Percentiles rank a stretch among this genome's conserved stretches.
Evolutionary conservation across 305 asterid genomes (phyloP).

Genomic region (Fraxinus dipetala): DNA sequence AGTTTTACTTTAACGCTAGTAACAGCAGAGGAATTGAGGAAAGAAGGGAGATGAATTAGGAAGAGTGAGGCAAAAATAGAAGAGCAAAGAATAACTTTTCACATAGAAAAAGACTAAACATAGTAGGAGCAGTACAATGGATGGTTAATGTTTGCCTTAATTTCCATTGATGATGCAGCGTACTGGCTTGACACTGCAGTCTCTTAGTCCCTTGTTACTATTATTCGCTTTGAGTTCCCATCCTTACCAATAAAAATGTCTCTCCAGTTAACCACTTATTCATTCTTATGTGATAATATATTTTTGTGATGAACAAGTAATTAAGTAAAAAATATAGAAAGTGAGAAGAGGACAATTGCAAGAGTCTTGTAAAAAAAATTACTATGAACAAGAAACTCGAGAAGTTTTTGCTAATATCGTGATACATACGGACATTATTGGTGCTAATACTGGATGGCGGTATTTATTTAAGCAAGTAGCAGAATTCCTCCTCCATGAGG

Average conservation of each 20-base stretch:
- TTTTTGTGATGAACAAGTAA: background rate
- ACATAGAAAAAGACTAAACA: background rate
- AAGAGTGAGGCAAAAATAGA: background rate
- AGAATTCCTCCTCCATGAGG: background rate
- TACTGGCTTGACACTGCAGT: background rate
- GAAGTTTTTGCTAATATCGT: background rate
- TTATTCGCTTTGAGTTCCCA: background rate
- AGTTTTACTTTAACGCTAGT: background rate
- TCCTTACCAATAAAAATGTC: background rate
- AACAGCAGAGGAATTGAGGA: background rate
- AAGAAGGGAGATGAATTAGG: background rate
- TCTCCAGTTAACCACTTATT: background rate
- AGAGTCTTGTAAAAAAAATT: background rate
- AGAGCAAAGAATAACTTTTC: background rate
- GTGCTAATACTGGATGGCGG: background rate
- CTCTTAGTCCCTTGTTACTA: background rate
- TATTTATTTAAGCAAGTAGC: background rate
- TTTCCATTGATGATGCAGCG: background rate
- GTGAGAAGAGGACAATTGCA: background rate
- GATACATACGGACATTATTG: background rate
- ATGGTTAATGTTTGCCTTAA: background rate
- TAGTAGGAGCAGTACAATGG: background rate
- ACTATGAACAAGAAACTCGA: background rate
- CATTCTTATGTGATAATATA: background rate
- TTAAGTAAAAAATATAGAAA: background rate